These are phyloP conservation scores for Maudiozyma humilis DNA, from an alignment of 1,139 yeast species.

Conservation along the genomic window DNA sequence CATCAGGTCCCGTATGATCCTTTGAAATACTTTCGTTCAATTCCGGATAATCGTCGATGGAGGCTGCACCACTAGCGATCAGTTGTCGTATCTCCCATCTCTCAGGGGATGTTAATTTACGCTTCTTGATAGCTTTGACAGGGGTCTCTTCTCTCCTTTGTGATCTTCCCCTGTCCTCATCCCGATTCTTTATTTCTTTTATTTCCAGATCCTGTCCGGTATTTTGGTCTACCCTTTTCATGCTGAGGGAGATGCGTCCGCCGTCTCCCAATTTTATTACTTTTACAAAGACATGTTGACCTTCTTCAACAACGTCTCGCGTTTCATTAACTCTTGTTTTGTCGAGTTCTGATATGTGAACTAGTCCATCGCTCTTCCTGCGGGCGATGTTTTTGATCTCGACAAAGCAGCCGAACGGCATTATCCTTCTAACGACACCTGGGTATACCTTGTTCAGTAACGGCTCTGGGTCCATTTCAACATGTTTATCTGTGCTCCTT, in stretches of 20 bases:
- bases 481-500: too few species aligned
- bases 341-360: constrained; percentile 68
- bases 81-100: constrained; percentile 84
- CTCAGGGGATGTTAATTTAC: constrained; percentile 73
- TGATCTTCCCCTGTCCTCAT: constrained; percentile 23
- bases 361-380: constrained; percentile 48
- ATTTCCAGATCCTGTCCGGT: constrained; percentile 45
- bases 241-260: constrained; percentile 50
- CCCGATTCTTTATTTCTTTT: not conserved
- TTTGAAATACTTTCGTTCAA: constrained; percentile 42
- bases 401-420: constrained; percentile 75
- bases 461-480: constrained; percentile 25
- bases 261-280: constrained; percentile 43
- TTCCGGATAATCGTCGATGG: constrained; percentile 66
- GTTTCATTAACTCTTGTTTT: constrained; percentile 47
- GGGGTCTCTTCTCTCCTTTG: constrained; percentile 10
- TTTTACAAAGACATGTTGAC: constrained; percentile 61
- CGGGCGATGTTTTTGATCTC: constrained; percentile 36
- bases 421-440: constrained; percentile 54
- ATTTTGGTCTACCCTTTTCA: constrained; percentile 68
- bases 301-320: constrained; percentile 45
- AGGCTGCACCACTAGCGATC: constrained; percentile 68
- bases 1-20: constrained; percentile 1
- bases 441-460: constrained; percentile 41
- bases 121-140: constrained; percentile 22